Percentiles rank a stretch among this genome's conserved stretches.
Evolutionary conservation across 1,139 yeast genomes (phyloP).

Genomic region (Petasospora fabianii): DNA sequence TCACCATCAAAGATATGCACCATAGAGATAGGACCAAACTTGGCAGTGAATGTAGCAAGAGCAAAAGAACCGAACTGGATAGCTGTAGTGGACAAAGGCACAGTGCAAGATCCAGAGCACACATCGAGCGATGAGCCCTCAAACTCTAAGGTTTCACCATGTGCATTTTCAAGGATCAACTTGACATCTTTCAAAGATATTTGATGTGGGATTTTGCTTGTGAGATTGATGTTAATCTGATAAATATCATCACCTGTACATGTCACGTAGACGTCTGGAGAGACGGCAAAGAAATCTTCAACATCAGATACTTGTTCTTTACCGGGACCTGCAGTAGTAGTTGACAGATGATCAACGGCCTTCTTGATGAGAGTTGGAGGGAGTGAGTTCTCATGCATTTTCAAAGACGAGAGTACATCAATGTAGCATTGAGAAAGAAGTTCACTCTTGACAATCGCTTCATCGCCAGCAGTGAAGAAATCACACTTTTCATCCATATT

Average conservation of each 20-base stretch:
- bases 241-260: conserved; percentile 11
- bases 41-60: conserved; percentile 23
- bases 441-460: conserved; percentile 7
- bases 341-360: conserved; percentile 10
- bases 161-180: conserved; percentile 9
- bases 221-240: conserved; percentile 3
- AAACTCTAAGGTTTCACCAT: conserved; percentile 15
- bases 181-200: conserved; percentile 4
- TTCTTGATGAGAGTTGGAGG: conserved; percentile 5
- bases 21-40: conserved; percentile 24
- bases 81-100: conserved; percentile 8
- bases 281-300: conserved; percentile 8
- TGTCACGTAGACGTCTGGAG: conserved; percentile 1
- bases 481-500: conserved; percentile 32
- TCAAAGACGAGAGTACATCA: conserved; percentile 13
- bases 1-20: conserved; percentile 22
- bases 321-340: background rate
- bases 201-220: conserved; percentile 5
- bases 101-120: conserved; percentile 2
- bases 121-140: background rate
- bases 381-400: background rate
- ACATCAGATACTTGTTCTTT: conserved; percentile 2
- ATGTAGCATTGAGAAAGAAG: conserved; percentile 17
- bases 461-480: conserved; percentile 10
- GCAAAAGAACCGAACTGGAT: conserved; percentile 27